Conservation (phyloP, 2,329 filamentous ascomycete genomes). For the Stenocarpella maydis region DNA sequence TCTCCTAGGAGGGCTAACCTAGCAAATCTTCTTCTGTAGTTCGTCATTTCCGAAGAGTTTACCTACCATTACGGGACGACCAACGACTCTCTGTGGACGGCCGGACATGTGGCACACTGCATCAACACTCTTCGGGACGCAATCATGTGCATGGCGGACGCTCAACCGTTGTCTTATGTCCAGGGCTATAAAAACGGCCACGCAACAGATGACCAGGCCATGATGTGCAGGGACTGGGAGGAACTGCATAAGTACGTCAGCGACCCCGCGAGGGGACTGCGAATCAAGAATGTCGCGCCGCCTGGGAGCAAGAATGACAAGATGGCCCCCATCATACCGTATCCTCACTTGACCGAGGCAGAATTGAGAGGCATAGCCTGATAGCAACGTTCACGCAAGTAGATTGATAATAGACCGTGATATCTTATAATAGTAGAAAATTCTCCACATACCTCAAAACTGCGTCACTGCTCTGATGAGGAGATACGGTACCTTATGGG, state of each 20-base stretch:
- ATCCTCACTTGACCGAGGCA: not conserved
- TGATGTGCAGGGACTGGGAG: slow-evolving; percentile 22
- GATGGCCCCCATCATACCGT: slow-evolving; percentile 5
- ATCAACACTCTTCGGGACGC: slow-evolving; percentile 15
- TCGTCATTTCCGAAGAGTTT: slow-evolving; percentile 19
- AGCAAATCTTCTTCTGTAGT: not conserved
- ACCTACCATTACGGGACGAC: not conserved
- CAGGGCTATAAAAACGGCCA: slow-evolving; percentile 8
- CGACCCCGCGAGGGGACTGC: not conserved
- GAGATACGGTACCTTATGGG: no score
- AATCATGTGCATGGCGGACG: slow-evolving; percentile 13
- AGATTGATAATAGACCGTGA: not conserved
- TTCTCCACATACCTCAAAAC: not conserved
- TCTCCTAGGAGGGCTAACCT: not conserved
- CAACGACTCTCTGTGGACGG: slow-evolving; percentile 14
- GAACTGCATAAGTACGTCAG: not conserved
- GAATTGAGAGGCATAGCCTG: not conserved
- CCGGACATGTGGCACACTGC: slow-evolving; percentile 15
- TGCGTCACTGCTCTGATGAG: no score
- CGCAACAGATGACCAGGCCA: slow-evolving; percentile 7
- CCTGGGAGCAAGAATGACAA: not conserved
- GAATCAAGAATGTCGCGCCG: slow-evolving; percentile 3
- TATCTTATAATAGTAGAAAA: no score
- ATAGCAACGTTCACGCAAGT: not conserved
- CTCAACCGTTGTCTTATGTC: not conserved